phyloP scores from a whole-genome alignment of 805 yeast genomes.

The Barnettozyma populi region DNA sequence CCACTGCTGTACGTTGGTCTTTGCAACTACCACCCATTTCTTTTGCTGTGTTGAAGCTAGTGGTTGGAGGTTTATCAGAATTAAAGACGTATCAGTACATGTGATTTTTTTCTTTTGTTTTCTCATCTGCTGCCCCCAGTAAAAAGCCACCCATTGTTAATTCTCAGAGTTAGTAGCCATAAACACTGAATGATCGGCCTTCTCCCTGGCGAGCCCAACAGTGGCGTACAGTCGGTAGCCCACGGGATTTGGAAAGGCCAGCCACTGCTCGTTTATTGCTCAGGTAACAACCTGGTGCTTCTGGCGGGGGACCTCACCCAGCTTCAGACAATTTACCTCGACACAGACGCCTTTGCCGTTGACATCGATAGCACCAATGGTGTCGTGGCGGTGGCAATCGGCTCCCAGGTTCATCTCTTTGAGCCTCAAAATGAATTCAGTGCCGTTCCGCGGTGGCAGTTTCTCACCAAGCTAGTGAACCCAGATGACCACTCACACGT shows the following conservation, averaged over 20 bases:
- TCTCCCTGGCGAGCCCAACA: constrained; percentile 83
- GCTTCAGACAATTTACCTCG: constrained; percentile 73
- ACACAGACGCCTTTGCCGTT: constrained; percentile 59
- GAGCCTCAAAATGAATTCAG: constrained; percentile 49
- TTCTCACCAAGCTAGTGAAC: constrained; percentile 26
- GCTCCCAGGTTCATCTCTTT: constrained; percentile 40
- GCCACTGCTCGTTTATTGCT: constrained; percentile 54
- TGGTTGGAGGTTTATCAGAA: not conserved
- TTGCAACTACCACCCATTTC: constrained; percentile 68
- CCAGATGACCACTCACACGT: constrained; percentile 30
- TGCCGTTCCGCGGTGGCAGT: constrained; percentile 41
- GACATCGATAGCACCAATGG: constrained; percentile 62
- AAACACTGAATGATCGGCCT: constrained; percentile 38
- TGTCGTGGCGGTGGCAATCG: constrained; percentile 48
- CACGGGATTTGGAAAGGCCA: constrained; percentile 58
- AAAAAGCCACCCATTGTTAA: too few species aligned
- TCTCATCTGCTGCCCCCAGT: not conserved
- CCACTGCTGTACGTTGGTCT: constrained; percentile 92
- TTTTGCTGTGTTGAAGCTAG: not conserved
- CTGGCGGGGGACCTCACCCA: constrained; percentile 45
- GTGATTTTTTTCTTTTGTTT: not conserved
- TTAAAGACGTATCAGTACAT: constrained; percentile 4
- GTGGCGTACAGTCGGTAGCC: constrained; percentile 46
- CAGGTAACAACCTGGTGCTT: constrained; percentile 82
- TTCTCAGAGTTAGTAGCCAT: not conserved